Evolutionary conservation across 768 basidiomycete species (phyloP), one percentile per base, ranked within the genome.

Genomic region (Paxillus involutus): DNA sequence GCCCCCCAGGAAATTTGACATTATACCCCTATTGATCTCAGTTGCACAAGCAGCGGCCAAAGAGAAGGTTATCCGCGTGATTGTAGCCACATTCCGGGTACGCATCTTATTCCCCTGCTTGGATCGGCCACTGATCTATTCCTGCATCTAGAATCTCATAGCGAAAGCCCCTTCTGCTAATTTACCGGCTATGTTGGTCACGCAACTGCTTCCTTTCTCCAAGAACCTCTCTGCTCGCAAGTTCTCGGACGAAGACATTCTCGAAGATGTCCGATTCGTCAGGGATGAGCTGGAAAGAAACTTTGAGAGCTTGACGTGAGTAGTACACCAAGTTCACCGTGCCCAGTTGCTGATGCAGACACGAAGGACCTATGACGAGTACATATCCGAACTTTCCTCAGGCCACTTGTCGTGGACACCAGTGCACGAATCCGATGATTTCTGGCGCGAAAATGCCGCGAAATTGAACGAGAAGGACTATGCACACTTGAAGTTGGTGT

Each of bases 361-460:
- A 39, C 45, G 42, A 45, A 98, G 94, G 54, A 99, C 94, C 1
- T 99, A 91, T 68, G 97, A 98, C 67, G 95, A 98, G 71, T 99
- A 98, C 65, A 83, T 81, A 11, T 94, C 93, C 0, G 96, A 98
- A 69, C 75, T 99, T 30, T 76, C 84, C 16, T 91, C 90, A 5
- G 94, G 95, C 2, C 93, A 94, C 68, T 74, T 98, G 24, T 89
- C 92, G 6, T 98, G 97, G 97, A 86, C 91, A 5, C 95, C 96
- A 12, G 90, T 93, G 10, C 97, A 99, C 65, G 91, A 94, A 66
- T 95, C 91, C 2, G 96, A 98, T 56, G 85, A 93, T 35, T 99
- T 99, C 75, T 99, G 97, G 97, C 91, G 89, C 65, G 94, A 95
- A 75, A 98, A 98, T 65, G 94, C 90, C 5, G 73, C 77, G 7